These are phyloP conservation scores for Gypsophila paniculata DNA, from an alignment of 179 eudicot genomes.

Conservation along the genomic window DNA sequence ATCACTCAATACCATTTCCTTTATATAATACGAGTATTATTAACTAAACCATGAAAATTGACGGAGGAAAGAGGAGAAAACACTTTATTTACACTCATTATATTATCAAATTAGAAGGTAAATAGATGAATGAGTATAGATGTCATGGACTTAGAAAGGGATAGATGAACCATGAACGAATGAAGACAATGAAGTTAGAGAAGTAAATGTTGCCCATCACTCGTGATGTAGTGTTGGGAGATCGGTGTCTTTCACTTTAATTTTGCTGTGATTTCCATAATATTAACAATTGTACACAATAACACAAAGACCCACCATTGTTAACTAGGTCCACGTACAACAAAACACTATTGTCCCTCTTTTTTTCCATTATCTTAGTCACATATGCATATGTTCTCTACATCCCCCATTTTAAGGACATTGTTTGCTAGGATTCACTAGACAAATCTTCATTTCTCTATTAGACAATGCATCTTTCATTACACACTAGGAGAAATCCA, in stretches of 20 bases:
- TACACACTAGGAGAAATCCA: no score
- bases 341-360: slow-evolving; percentile 18
- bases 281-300: slow-evolving; percentile 13
- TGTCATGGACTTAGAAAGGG: slow-evolving; percentile 1
- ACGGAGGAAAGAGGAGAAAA: no score
- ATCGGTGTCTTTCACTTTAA: slow-evolving; percentile 6
- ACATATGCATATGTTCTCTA: background rate
- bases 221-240: background rate
- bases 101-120: no score
- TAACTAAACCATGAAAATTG: no score
- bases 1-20: no score
- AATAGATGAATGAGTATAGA: no score
- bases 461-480: no score
- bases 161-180: background rate
- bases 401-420: background rate
- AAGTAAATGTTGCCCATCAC: slow-evolving; percentile 25
- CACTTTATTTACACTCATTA: no score
- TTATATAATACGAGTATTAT: no score
- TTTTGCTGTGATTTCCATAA: background rate
- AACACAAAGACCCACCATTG: slow-evolving; percentile 30
- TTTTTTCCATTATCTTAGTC: slow-evolving; percentile 12
- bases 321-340: slow-evolving; percentile 7
- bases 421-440: background rate
- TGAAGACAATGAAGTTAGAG: background rate
- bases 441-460: no score